phyloP scores from a whole-genome alignment of 1,139 yeast species.

The Magnusiomyces magnusii region DNA sequence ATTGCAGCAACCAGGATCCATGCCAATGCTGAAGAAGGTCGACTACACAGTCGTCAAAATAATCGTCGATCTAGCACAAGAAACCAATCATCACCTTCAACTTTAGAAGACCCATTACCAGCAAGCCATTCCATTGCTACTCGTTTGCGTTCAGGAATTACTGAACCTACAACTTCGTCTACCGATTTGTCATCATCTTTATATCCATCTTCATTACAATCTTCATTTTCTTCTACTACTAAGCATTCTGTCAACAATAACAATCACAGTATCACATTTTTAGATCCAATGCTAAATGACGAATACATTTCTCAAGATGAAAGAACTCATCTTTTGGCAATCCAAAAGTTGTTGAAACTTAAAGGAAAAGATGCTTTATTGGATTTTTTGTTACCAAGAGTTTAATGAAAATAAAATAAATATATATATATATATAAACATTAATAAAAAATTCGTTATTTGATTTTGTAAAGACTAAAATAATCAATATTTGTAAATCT shows the following conservation, averaged over 20 bases:
- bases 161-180: too few species aligned
- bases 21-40: slow-evolving; percentile 5
- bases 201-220: too few species aligned
- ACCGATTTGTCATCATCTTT: too few species aligned
- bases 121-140: not conserved
- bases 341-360: slow-evolving; percentile 52
- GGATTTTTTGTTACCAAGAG: slow-evolving; percentile 39
- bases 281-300: slow-evolving; percentile 1
- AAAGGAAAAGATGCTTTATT: slow-evolving; percentile 66
- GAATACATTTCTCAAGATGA: slow-evolving; percentile 35
- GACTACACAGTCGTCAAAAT: not conserved
- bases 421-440: not conserved
- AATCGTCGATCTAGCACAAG: slow-evolving; percentile 19
- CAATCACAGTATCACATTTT: too few species aligned
- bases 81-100: not conserved
- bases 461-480: too few species aligned
- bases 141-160: not conserved
- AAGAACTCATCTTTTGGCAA: slow-evolving; percentile 44
- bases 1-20: slow-evolving; percentile 2
- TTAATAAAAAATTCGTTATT: too few species aligned
- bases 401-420: not conserved
- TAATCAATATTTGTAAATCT: not conserved
- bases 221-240: not conserved
- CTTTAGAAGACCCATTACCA: not conserved
- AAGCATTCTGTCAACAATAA: too few species aligned